Evolutionary conservation across 2,329 filamentous ascomycete species (phyloP), one percentile per base, ranked within the genome.

Genomic region (Colletotrichum tamarilloi): DNA sequence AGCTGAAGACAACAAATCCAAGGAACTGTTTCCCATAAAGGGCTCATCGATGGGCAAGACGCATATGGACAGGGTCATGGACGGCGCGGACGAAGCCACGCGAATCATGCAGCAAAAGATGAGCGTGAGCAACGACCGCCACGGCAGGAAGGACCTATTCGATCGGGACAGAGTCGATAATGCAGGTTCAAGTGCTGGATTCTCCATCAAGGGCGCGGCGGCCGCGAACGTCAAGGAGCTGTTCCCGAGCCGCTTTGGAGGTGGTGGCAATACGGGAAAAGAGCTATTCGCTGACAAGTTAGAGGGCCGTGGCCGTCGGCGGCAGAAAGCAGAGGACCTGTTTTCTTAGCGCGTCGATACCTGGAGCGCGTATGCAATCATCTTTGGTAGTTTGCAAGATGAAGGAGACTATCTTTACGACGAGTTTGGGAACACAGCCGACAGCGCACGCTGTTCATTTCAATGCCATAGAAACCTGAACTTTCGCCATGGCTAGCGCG

Each of bases 281-380:
- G 93, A 95, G 79, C 81, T 94, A 19, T 93, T 95, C 77, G 87
- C 88, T 1, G 88, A 91, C 72, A 90, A 85, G 75, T 78, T 91
- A 30, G 88, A 90, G 66, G 89, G 89, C 2, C 85, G 91, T 74
- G 86, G 88, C 16, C 86, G 87, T 72, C 87, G 85, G 74, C 88
- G 93, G 75, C 90, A 92, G 77, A 91, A 86, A 78, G 93, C 93
- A 0, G 92, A 94, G 77, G 93, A 95, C 82, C 85, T 93, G 75
- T 95, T 95, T 79, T 86, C 87, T 74, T 95, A 81, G 68, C 26
- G 49, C 12, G 26, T 53, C 30, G 26, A 35, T 1, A 8, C 6
- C 7, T 26, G n/a, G 22, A 24, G 26, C 14, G 28, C 19, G 19
- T 28, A 8, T 12, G n/a, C 28, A 35, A 55, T 38, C 14, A 38